Conservation (phyloP, 805 yeast species). For the Saccharomycopsis selenospora region DNA sequence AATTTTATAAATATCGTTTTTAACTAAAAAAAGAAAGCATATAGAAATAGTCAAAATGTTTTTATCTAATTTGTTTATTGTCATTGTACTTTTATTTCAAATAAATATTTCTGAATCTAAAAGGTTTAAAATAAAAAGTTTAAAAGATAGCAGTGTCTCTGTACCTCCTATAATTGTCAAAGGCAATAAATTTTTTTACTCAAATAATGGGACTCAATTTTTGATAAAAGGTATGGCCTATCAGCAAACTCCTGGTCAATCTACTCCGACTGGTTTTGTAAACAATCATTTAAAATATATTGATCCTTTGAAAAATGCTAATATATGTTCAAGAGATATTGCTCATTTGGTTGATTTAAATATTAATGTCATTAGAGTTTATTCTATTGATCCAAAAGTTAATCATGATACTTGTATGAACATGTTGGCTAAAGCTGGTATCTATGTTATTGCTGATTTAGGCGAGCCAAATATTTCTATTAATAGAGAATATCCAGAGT, state of each 20-base stretch:
- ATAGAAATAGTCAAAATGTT: too few relatives aligned
- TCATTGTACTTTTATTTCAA: too few relatives aligned
- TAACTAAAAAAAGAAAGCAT: too few relatives aligned
- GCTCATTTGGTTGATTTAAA: constrained; percentile 63
- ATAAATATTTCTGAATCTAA: too few relatives aligned
- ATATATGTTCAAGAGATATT: constrained; percentile 71
- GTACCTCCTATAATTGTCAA: background rate
- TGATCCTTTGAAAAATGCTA: constrained; percentile 74
- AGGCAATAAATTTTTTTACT: constrained; percentile 73
- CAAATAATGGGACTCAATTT: constrained; percentile 71
- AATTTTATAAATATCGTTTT: too few relatives aligned
- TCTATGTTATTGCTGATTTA: constrained; percentile 84
- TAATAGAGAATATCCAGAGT: constrained; percentile 65
- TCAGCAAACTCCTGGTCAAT: constrained; percentile 57
- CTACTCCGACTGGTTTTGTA: constrained; percentile 22
- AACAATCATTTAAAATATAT: constrained; percentile 24
- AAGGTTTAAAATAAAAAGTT: too few relatives aligned
- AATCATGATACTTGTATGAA: constrained; percentile 77
- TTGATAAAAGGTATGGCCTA: constrained; percentile 85
- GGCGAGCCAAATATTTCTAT: constrained; percentile 80
- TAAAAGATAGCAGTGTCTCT: too few relatives aligned
- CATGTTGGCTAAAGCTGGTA: constrained; percentile 72
- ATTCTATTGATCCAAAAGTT: constrained; percentile 66
- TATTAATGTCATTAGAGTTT: constrained; percentile 78
- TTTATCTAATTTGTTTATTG: too few relatives aligned